Evolutionary conservation across 768 basidiomycete genomes (phyloP).

Genomic region (Naganishia antarctica): DNA sequence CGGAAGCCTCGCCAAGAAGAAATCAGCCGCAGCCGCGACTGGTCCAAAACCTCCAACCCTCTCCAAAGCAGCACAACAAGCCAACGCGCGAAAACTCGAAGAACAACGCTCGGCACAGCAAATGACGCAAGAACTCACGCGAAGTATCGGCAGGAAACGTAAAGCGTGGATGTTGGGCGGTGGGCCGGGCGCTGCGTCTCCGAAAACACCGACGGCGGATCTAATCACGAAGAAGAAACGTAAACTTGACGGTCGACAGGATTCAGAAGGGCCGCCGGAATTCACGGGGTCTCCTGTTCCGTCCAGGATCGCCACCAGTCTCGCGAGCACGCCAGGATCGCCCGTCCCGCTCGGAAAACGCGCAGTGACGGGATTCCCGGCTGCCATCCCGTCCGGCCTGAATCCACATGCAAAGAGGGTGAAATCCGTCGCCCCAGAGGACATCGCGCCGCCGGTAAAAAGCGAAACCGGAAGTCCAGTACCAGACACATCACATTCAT

Average conservation of each 20-base stretch:
- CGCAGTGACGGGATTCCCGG: neutral
- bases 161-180: slow-evolving; percentile 22
- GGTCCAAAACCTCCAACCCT: slow-evolving; percentile 2
- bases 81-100: slow-evolving; percentile 18
- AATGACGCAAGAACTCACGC: slow-evolving; percentile 19
- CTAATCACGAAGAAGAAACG: slow-evolving; percentile 12
- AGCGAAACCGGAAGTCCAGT: slow-evolving; percentile 1
- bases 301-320: neutral
- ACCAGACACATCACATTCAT: neutral
- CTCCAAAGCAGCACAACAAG: slow-evolving; percentile 19
- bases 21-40: neutral
- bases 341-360: slow-evolving; percentile 11
- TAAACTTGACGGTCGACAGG: slow-evolving; percentile 1
- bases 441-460: slow-evolving; percentile 1
- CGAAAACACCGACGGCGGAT: slow-evolving; percentile 3
- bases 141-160: slow-evolving; percentile 13
- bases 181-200: neutral
- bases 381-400: slow-evolving; percentile 2
- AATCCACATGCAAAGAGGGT: slow-evolving; percentile 17
- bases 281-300: neutral
- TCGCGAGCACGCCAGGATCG: neutral
- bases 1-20: neutral
- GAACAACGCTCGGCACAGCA: slow-evolving; percentile 18
- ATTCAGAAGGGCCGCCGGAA: neutral
- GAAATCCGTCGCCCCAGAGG: slow-evolving; percentile 13